Base-by-base conservation (phyloP, 164 flowering plant species). In the Santalum album region DNA sequence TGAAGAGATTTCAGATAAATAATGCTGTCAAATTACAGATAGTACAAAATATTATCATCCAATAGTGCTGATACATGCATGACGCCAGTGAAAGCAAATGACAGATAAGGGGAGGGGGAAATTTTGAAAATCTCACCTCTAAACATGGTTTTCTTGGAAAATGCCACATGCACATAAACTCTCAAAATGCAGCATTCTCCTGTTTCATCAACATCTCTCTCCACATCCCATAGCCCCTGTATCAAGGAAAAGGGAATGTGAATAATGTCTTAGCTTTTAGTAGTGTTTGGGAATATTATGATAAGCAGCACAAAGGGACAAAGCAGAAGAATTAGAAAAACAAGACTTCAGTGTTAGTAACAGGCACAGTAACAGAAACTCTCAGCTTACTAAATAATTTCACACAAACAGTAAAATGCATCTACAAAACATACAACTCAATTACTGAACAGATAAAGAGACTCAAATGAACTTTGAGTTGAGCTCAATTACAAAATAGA, bases 191-290 rank as follows among this genome's bases (percentile, higher is more conserved):
- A 83, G 57, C 72, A 50, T 18, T 63, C 64, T 39, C 49, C 68
- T 51, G 72, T 65, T 54, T 57, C 76, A 56, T 62, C 51, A 19
- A 54, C 69, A 56, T 67, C 79, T 58, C 62, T 60, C 50, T 67
- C 61, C 29, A 91, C 90, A 72, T 82, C 86, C 98, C 98, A 91
- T 20, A 74, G 68, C 10, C 90, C 96, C 98, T 92, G 48, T n/a
- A 62, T 35, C 20, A 25, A 7, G 29, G 23, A 43, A n/a, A 43
- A 10, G 35, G 18, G 3, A 25, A 36, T 12, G 45, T 42, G 21
- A 42, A 42, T 10, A 6, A 18, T 5, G 21, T 38, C 5, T 11
- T 11, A 4, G 4, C 16, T 15, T 11, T 38, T 17, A 38, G 17
- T 38, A 11, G 10, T 38, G 42, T 32, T 32, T 32, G 36, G 36